Base-by-base conservation (phyloP, 106 monocot genomes). In the Xerophyta viscosa region DNA sequence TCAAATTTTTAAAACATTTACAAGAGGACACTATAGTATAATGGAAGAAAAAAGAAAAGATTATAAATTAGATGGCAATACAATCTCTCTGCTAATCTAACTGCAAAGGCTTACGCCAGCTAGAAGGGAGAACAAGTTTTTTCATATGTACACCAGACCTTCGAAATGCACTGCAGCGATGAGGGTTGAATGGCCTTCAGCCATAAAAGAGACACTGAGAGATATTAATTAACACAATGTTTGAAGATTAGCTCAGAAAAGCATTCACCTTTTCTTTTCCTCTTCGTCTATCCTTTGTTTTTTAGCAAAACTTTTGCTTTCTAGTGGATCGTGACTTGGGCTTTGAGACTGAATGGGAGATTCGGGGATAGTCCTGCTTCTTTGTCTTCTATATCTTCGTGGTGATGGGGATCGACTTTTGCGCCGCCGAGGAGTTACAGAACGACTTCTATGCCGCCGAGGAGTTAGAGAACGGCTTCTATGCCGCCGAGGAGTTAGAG, bases 391-490 rank as follows among this genome's bases (percentile, higher is more conserved):
- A 50, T 77, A 64, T 19, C 68, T 29, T 37, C 65, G 63, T 60
- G 60, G 71, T n/a, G 76, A 68, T 31, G 81, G 76, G 30, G 81
- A 82, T 12, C 68, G 67, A 52, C 79, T 85, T 68, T 72, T 80
- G 11, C 54, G 71, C 28, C 78, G 54, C 43, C 78, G 76, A 37
- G 84, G 76, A 48, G 88, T 81, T 61, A 72, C 75, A 60, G 88
- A 96, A 24, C 73, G 81, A 31, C 78, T 92, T 62, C 73, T 73
- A 41, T 56, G 75, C 68, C 76, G 58, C 57, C 79, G 82, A 46
- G 79, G 76, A 8, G 82, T 76, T 28, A 71, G 67, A 51, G 92
- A 82, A 24, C 61, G 78, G 48, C 81, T 89, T 89, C 64, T n/a
- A n/a, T n/a, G 71, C 28, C 78, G 54, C 43, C 78, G 76, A 37